These are phyloP conservation scores for Mimosa bimucronata DNA, from an alignment of 306 rosid species.

Conservation along the genomic window DNA sequence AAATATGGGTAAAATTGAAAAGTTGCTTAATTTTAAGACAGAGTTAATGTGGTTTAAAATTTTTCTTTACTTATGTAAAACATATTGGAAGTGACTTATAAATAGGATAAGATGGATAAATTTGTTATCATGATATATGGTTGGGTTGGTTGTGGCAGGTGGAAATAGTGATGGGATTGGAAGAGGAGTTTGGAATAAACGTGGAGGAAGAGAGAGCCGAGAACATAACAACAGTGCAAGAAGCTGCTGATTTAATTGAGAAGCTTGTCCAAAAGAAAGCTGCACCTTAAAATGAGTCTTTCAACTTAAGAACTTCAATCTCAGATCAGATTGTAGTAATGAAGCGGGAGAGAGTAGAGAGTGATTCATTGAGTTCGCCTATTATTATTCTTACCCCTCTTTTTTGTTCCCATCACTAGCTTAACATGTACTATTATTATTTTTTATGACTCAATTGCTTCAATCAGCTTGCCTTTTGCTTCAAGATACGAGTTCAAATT, in stretches of 20 bases:
- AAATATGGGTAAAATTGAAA: too few species aligned
- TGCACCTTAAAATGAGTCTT: slow-evolving; percentile 5
- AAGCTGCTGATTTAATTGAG: slow-evolving; percentile 62
- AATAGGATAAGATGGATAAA: too few species aligned
- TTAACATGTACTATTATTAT: not conserved
- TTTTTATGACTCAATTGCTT: not conserved
- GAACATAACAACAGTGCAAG: slow-evolving; percentile 52
- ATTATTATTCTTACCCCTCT: not conserved
- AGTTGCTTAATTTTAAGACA: too few species aligned
- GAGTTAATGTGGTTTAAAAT: too few species aligned
- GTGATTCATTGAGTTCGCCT: not conserved
- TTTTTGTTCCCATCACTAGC: not conserved
- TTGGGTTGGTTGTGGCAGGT: slow-evolving; percentile 41
- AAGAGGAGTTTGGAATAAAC: slow-evolving; percentile 48
- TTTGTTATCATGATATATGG: too few species aligned
- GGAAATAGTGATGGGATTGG: slow-evolving; percentile 65
- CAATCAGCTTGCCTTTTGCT: slow-evolving; percentile 6
- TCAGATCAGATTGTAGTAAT: not conserved
- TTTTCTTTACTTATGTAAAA: too few species aligned
- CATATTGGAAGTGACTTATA: too few species aligned
- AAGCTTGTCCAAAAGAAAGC: slow-evolving; percentile 48
- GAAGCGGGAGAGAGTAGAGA: not conserved
- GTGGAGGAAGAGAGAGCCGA: slow-evolving; percentile 52
- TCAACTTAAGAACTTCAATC: not conserved
- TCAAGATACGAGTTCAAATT: not conserved